phyloP scores from a whole-genome alignment of 2,329 filamentous ascomycete species.

The Stachybotrys echinatus region DNA sequence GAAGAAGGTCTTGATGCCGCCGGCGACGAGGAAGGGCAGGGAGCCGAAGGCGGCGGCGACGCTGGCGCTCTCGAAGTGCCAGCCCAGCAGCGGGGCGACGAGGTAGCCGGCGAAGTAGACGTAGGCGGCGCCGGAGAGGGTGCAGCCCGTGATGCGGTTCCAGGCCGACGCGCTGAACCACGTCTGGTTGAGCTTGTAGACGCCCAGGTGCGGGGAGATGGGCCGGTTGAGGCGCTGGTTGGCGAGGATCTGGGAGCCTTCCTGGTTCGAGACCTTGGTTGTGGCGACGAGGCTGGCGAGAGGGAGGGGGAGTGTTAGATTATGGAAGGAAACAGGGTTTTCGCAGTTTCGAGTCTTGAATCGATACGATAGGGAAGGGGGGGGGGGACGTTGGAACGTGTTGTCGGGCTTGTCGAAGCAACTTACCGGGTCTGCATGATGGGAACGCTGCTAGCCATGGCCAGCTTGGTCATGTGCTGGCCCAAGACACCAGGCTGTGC shows the following conservation, averaged over 20 bases:
- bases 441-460: slow-evolving; percentile 31
- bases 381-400: too few relatives aligned
- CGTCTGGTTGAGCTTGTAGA: slow-evolving; percentile 84
- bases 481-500: slow-evolving; percentile 37
- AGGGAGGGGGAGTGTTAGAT: background rate
- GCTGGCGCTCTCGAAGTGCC: slow-evolving; percentile 54
- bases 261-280: slow-evolving; percentile 46
- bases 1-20: slow-evolving; percentile 47
- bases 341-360: too few relatives aligned
- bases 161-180: slow-evolving; percentile 69
- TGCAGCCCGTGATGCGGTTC: slow-evolving; percentile 78
- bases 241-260: slow-evolving; percentile 63
- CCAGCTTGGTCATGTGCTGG: slow-evolving; percentile 41
- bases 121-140: slow-evolving; percentile 71
- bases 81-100: slow-evolving; percentile 65
- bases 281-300: slow-evolving; percentile 46
- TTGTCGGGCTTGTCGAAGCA: too few relatives aligned
- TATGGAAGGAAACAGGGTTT: too few relatives aligned
- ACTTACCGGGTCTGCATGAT: slow-evolving; percentile 43
- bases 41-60: slow-evolving; percentile 56
- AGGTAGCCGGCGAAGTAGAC: slow-evolving; percentile 78
- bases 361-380: too few relatives aligned
- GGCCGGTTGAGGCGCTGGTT: slow-evolving; percentile 77
- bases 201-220: slow-evolving; percentile 75
- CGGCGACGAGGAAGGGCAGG: slow-evolving; percentile 55